These are phyloP conservation scores for Volvariella volvacea DNA, from an alignment of 1,284 basidiomycete genomes.

Conservation along the genomic window DNA sequence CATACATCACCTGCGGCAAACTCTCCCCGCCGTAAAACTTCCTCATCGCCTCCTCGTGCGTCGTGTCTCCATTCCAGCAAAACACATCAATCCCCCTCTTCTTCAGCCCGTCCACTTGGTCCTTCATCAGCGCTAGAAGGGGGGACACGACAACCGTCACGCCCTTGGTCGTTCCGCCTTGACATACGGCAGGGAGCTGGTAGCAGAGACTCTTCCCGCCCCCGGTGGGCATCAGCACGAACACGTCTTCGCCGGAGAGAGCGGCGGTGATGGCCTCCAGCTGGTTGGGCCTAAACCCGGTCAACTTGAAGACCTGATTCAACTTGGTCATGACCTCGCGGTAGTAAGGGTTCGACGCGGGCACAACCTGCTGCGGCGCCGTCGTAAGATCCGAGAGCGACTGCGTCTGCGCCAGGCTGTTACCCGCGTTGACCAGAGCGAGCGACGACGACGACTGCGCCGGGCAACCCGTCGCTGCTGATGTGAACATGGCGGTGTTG, in stretches of 20 bases:
- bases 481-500: slow-evolving; percentile 1
- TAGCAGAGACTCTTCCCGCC: slow-evolving; percentile 91
- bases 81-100: slow-evolving; percentile 67
- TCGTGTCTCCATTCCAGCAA: slow-evolving; percentile 60
- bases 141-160: slow-evolving; percentile 92
- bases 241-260: slow-evolving; percentile 79
- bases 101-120: slow-evolving; percentile 78
- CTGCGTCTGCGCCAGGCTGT: slow-evolving; percentile 13
- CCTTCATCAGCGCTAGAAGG: slow-evolving; percentile 84
- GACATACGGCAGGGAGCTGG: slow-evolving; percentile 83
- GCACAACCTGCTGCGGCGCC: no score
- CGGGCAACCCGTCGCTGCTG: slow-evolving; percentile 11
- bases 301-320: slow-evolving; percentile 60
- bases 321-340: slow-evolving; percentile 60
- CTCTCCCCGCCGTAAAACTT: slow-evolving; percentile 30
- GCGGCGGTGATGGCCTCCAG: slow-evolving; percentile 82
- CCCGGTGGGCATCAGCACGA: slow-evolving; percentile 96
- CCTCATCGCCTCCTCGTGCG: slow-evolving; percentile 36
- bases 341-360: slow-evolving; percentile 23
- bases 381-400: slow-evolving; percentile 9
- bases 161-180: slow-evolving; percentile 65
- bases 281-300: slow-evolving; percentile 78
- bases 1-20: slow-evolving; percentile 71
- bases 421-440: slow-evolving; percentile 16
- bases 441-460: slow-evolving; percentile 12